These are phyloP conservation scores for Coemansia sp. DNA, from an alignment of 192 early-diverging fungal species.

Conservation along the genomic window DNA sequence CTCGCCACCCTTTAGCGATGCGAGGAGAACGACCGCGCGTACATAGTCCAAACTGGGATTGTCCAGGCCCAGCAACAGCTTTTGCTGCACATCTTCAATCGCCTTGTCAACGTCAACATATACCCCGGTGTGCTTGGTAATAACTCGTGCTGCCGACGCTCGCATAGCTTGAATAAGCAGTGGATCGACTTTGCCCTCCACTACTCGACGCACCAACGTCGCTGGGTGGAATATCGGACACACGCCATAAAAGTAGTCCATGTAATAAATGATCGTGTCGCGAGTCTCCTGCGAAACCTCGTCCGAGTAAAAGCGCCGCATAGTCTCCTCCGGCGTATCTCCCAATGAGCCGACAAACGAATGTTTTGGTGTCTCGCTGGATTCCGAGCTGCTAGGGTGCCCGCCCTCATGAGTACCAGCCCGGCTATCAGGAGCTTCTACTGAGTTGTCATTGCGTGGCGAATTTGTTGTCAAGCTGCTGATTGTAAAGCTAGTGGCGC, in stretches of 20 bases:
- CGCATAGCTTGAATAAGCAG: constrained; percentile 45
- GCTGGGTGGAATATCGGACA: constrained; percentile 53
- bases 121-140: constrained; percentile 35
- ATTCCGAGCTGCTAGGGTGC: background rate
- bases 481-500: background rate
- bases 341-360: background rate
- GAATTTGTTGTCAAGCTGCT: background rate
- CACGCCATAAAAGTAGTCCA: constrained; percentile 49
- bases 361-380: background rate
- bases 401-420: background rate
- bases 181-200: constrained; percentile 40
- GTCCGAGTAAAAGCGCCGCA: constrained; percentile 47
- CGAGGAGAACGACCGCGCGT: constrained; percentile 35
- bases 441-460: background rate
- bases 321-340: constrained; percentile 8
- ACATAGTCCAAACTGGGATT: constrained; percentile 35
- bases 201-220: constrained; percentile 31
- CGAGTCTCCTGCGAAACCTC: constrained; percentile 41
- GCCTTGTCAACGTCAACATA: constrained; percentile 33
- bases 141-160: constrained; percentile 32
- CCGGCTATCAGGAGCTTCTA: background rate
- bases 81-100: constrained; percentile 21
- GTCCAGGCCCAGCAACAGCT: constrained; percentile 30
- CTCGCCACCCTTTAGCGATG: constrained; percentile 44
- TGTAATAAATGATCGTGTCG: constrained; percentile 37